Base-by-base conservation (phyloP, 2,329 filamentous ascomycete genomes). In the Phialemonium atrogriseum region DNA sequence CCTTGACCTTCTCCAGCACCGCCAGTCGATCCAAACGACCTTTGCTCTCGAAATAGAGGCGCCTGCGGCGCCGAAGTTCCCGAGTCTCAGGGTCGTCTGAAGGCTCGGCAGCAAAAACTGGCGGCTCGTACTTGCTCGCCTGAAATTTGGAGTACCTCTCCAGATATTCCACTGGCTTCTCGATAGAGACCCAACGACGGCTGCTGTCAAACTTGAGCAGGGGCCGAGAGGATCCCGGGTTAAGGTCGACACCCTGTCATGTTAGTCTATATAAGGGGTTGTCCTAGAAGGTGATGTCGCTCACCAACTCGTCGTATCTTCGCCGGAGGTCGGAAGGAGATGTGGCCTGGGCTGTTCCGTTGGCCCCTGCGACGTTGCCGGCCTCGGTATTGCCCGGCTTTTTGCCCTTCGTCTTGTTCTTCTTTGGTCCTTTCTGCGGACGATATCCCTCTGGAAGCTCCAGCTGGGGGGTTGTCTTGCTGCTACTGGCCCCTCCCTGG, bases 391-490 rank as follows among this genome's bases (percentile, higher is more conserved):
- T 16, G 18, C 16, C 27, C 11, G 13, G 12, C n/a, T 19, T 15
- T 14, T 21, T 28, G n/a, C 17, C 17, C n/a, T 7, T 5, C 27
- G 27, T 22, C n/a, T n/a, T n/a, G n/a, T 11, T 11, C 28, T 19
- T 30, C 5, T 23, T 24, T 9, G 24, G 13, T 10, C 13, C 22
- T 5, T 23, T 24, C 8, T n/a, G 11, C 4, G 28, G 28, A 3
- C n/a, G 22, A 12, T 24, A 30, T 14, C 13, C 28, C 10, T 30
- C 28, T 11, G 28, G 28, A 5, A 30, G 17, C 12, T 30, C 28
- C 13, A 30, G 13, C 13, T 23, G 21, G n/a, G 21, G 21, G 8
- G 21, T n/a, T 23, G 21, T 9, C 21, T 23, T 23, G n/a, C n/a
- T n/a, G n/a, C n/a, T n/a, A n/a, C n/a, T n/a, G n/a, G n/a, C n/a